Evolutionary conservation across 2,329 filamentous ascomycete species (phyloP).

Genomic region (Ophiostoma fasciatum): DNA sequence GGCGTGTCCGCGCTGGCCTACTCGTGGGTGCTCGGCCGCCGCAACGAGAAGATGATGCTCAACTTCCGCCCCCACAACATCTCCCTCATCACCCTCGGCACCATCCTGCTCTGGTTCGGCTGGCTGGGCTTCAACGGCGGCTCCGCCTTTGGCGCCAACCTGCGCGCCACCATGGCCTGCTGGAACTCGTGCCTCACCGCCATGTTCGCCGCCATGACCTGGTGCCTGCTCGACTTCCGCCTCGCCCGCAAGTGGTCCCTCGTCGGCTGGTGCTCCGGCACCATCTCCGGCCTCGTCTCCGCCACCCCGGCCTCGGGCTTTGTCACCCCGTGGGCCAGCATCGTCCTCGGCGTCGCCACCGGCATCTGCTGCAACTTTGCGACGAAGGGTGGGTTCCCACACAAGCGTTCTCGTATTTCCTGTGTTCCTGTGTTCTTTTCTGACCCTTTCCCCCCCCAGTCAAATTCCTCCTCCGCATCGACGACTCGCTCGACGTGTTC

Average conservation of each 20-base stretch:
- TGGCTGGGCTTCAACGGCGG: conserved; percentile 99
- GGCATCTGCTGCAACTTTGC: conserved; percentile 53
- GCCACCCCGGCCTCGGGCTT: conserved; percentile 56
- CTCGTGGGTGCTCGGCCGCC: conserved; percentile 85
- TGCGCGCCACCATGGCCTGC: conserved; percentile 89
- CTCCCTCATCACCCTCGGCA: conserved; percentile 89
- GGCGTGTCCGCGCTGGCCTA: conserved; percentile 89
- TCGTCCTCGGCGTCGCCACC: conserved; percentile 51
- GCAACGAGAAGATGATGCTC: conserved; percentile 98
- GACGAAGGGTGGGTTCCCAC: conserved; percentile 45
- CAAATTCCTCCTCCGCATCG: conserved; percentile 48
- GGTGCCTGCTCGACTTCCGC: conserved; percentile 91
- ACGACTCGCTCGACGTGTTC: conserved; percentile 59
- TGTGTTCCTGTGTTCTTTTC: not conserved
- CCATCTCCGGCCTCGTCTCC: conserved; percentile 55
- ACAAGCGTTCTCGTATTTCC: not conserved
- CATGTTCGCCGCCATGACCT: conserved; percentile 82
- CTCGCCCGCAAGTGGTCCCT: conserved; percentile 87
- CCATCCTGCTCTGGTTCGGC: conserved; percentile 92
- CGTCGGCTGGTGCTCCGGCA: conserved; percentile 59
- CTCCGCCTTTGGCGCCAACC: conserved; percentile 83
- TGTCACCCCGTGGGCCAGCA: conserved; percentile 51
- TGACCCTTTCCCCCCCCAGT: conserved; percentile 14
- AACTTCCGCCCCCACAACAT: conserved; percentile 99
- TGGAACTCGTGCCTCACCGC: conserved; percentile 95